A percentile compares a stretch with the other conserved stretches of the same genome.
phyloP scores from a whole-genome alignment of 257 asterid species.

The Penstemon eatonii region DNA sequence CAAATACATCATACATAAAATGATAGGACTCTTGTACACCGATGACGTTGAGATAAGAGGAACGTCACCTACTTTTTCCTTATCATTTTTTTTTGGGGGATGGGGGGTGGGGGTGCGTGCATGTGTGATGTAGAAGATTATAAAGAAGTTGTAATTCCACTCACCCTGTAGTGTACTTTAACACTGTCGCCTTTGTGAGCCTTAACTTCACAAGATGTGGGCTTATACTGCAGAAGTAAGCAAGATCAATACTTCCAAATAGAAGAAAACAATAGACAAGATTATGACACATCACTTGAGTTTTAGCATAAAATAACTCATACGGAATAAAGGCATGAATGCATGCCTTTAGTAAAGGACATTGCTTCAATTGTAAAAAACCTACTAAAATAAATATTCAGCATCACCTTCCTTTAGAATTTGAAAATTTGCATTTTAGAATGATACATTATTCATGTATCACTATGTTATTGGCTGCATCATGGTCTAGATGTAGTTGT shows the following conservation, averaged over 20 bases:
- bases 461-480: too few relatives aligned
- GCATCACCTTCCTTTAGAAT: not conserved
- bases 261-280: not conserved
- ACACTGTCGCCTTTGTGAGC: slow-evolving; percentile 92
- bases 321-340: not conserved
- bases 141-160: slow-evolving; percentile 24
- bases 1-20: too few relatives aligned
- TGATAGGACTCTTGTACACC: too few relatives aligned
- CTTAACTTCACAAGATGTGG: slow-evolving; percentile 68
- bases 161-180: slow-evolving; percentile 93
- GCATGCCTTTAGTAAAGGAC: not conserved
- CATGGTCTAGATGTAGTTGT: too few relatives aligned
- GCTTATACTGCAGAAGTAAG: slow-evolving; percentile 70
- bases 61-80: too few relatives aligned
- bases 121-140: not conserved
- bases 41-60: too few relatives aligned
- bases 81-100: not conserved
- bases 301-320: not conserved
- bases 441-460: too few relatives aligned
- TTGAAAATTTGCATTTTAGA: too few relatives aligned
- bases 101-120: not conserved
- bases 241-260: slow-evolving; percentile 17
- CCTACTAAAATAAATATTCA: too few relatives aligned
- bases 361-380: not conserved
- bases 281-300: not conserved